Evolutionary conservation across 1,284 basidiomycete species (phyloP), one percentile per base, ranked within the genome.

Genomic region (Thecaphora thlaspeos): DNA sequence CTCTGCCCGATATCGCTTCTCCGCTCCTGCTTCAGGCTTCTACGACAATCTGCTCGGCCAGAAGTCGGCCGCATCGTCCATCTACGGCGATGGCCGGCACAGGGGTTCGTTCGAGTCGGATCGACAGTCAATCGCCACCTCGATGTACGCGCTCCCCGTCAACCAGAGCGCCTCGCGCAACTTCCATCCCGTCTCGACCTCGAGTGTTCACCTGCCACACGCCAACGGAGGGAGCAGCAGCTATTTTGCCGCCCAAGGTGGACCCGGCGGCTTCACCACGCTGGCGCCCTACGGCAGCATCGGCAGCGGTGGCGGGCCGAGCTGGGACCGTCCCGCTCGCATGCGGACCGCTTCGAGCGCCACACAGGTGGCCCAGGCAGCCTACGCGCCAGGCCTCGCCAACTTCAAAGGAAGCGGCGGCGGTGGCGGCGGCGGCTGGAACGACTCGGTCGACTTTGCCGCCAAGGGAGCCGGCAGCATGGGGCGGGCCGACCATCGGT

Each of bases 21-120:
- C n/a, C n/a, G n/a, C n/a, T n/a, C n/a, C n/a, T n/a, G n/a, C n/a
- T n/a, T n/a, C 26, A 28, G 61, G 49, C n/a, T 63, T 63, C 43
- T 63, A 59, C 32, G 55, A 63, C 7, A 55, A 55, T 18, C 39
- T 63, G 41, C 56, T 63, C 4, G 49, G 53, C 22, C 38, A 51
- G 2, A 54, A 51, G 34, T 71, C 70, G 10, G 65, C 60, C 2
- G 64, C 67, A 3, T 72, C 70, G 12, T 72, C 70, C 15, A 53
- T 70, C 46, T 70, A 70, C 36, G 68, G 58, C 41, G 65, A 62
- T 15, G 56, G 44, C 8, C 48, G 65, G 18, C 54, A 66, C 21
- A 48, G 61, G 38, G 64, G 56, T 21, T 72, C 70, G 7, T 51
- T 68, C 30, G 70, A 72, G 43, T 72, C 70, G 19, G 70, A 72